These are phyloP conservation scores for Dactylonectria estremocensis DNA, from an alignment of 2,329 filamentous ascomycete genomes.

Conservation along the genomic window DNA sequence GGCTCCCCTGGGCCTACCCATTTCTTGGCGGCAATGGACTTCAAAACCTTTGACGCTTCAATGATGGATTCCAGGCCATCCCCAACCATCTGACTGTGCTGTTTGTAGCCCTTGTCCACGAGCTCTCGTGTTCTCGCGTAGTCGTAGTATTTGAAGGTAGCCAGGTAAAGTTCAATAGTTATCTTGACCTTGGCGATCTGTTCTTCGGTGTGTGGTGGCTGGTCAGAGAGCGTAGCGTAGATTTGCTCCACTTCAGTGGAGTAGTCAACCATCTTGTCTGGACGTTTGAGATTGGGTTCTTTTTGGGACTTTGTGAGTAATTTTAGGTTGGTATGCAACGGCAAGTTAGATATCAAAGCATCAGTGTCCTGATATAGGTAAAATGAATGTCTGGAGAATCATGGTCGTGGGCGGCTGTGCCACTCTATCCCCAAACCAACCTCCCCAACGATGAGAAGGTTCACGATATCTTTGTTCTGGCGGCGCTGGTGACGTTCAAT, in stretches of 20 bases:
- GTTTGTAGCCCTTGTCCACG: slow-evolving; percentile 16
- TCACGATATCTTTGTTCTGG: background rate
- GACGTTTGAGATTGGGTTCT: slow-evolving; percentile 2
- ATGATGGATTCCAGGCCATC: slow-evolving; percentile 16
- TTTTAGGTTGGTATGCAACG: background rate
- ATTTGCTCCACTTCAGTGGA: slow-evolving; percentile 16
- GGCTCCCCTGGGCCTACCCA: slow-evolving; percentile 17
- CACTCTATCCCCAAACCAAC: slow-evolving; percentile 9
- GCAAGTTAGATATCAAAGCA: too few relatives aligned
- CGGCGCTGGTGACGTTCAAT: background rate
- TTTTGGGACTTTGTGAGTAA: slow-evolving; percentile 2
- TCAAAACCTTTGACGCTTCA: slow-evolving; percentile 16
- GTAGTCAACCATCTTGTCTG: slow-evolving; percentile 14
- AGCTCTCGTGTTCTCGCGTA: slow-evolving; percentile 17
- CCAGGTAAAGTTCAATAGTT: slow-evolving; percentile 11
- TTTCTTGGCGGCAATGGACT: slow-evolving; percentile 16
- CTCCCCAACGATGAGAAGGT: background rate
- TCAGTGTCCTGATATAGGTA: slow-evolving; percentile 10
- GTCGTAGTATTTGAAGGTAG: slow-evolving; percentile 20
- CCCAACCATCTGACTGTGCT: slow-evolving; percentile 14
- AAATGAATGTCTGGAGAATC: background rate
- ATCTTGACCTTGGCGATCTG: slow-evolving; percentile 16
- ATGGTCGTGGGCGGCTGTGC: background rate
- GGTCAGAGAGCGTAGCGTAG: slow-evolving; percentile 14
- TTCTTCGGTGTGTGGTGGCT: slow-evolving; percentile 12